Evolutionary conservation across 2,329 filamentous ascomycete species (phyloP), one percentile per base, ranked within the genome.

Genomic region (Fonsecaea multimorphosa): DNA sequence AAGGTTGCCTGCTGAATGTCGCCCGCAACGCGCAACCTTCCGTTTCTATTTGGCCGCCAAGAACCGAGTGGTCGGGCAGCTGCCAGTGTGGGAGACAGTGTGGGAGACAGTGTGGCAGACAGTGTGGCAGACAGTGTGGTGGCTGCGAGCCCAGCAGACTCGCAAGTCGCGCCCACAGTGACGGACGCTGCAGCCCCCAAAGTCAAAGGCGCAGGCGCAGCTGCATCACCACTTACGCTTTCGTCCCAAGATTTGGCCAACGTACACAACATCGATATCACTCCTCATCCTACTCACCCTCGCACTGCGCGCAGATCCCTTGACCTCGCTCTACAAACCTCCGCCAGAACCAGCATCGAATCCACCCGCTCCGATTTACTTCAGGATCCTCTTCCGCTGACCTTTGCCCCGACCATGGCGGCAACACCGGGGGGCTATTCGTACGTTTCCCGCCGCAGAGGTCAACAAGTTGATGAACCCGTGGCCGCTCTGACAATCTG

Each of bases 371-470:
- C 61, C 29, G 58, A 59, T 32, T 22, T 65, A n/a, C 34, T 67
- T 32, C 53, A 59, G 53, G 46, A 70, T 59, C 61, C 58, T 53
- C 46, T 65, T 51, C 62, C 67, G 29, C 57, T 68, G 29, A 67
- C 64, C 53, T 67, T 68, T 63, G 64, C 66, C 57, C 78, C 78
- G 72, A 74, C 72, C 76, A 81, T 81, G 79, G 78, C 79, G 76
- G 77, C 69, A 58, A 52, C 75, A 72, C 78, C 78, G 61, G 76
- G 76, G 72, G 76, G 78, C 73, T 77, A 78, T 74, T 81, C 80
- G 80, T 82, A 74, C 76, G 80, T 74, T 71, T 72, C 44, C 8
- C 44, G 44, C 51, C 64, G 62, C 68, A 72, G 64, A 70, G 68
- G 69, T 72, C 68, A 63, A 72, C 68, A 70, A 40, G 24, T 36